Base-by-base conservation (phyloP, 305 asterid species). In the Fraxinus greggii region DNA sequence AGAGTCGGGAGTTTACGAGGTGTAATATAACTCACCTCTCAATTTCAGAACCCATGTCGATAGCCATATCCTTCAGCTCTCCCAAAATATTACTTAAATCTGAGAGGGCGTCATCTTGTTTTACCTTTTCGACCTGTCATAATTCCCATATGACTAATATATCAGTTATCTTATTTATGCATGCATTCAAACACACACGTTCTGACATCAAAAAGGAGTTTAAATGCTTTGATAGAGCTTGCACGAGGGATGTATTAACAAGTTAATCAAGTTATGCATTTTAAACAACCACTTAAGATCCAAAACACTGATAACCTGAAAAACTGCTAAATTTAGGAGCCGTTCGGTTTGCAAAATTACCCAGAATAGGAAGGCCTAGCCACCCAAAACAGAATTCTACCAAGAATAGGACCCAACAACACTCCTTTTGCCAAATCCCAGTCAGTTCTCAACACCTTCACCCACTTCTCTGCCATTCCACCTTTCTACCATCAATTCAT, bases 31-130 rank as follows among this genome's bases (percentile, higher is more conserved):
- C 89, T 32, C 67, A 94, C 99, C 97, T 89, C 36, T 92, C 97
- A 17, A 97, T 92, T 89, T 95, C 99, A 80, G 92, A 90, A 28
- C 98, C 99, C 99, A 97, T 97, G 88, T 93, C 97, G 38, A 90
- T 32, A 75, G 98, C 98, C 99, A 97, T 95, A 26, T 81, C 87
- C 92, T 97, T 95, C 56, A 97, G 89, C 80, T 97, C 99, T 40
- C 95, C 96, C 89, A 97, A 78, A 24, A 97, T 61, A 77, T 89
- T 87, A 81, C 99, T 97, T 75, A 97, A 88, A 85, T 91, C 98
- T n/a, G 87, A 84, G 74, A 97, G 88, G 51, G 92, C 95, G 59
- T 97, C 98, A 76, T 97, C 98, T 90, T 97, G 97, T 87, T 95
- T 97, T 70, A 72, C 85, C 81, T 91, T 89, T 78, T 92, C 93